Evolutionary conservation across 257 asterid genomes (phyloP).

Genomic region (Solanum chilense): DNA sequence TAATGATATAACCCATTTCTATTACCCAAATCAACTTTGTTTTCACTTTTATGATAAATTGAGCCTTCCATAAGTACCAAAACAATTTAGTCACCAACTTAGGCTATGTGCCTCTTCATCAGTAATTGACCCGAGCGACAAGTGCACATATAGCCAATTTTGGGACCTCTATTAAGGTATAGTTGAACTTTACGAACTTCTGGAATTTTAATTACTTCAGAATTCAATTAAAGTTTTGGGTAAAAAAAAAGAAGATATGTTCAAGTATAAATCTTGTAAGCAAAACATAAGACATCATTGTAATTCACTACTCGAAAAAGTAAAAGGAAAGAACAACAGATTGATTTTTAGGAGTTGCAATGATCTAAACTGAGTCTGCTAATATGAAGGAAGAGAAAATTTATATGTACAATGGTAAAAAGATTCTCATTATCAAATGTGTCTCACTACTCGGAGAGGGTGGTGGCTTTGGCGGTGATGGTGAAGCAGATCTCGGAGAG

Average conservation of each 20-base stretch:
- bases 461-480: no score
- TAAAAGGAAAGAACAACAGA: background rate
- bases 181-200: background rate
- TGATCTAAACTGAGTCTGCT: background rate
- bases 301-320: background rate
- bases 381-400: background rate
- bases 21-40: no score
- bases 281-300: background rate
- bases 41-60: no score
- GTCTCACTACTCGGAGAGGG: no score
- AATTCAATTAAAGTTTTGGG: background rate
- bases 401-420: conserved; percentile 3
- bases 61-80: background rate
- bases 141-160: background rate
- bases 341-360: background rate
- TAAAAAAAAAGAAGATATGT: background rate
- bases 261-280: background rate
- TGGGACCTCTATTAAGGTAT: background rate
- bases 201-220: background rate
- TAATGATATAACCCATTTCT: no score
- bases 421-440: background rate
- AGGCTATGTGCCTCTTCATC: background rate
- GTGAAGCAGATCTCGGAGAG: no score
- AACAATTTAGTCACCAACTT: background rate
- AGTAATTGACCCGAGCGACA: background rate